These are phyloP conservation scores for Solanum bulbocastanum DNA, from an alignment of 257 asterid genomes.

Conservation along the genomic window DNA sequence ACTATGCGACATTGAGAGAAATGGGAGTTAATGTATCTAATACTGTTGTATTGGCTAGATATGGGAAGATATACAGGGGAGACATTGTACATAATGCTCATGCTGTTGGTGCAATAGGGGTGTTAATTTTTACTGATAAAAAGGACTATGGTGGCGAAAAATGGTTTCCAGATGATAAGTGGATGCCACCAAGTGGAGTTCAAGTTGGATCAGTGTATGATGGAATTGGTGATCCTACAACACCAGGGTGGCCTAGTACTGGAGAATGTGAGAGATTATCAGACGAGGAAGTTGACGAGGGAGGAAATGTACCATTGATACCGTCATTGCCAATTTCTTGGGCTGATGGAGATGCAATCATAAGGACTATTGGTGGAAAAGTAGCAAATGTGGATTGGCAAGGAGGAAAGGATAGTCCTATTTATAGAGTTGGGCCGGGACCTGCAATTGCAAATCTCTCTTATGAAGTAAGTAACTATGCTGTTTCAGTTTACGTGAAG, in stretches of 20 bases:
- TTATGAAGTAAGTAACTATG: slow-evolving; percentile 33
- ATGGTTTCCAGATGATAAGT: slow-evolving; percentile 73
- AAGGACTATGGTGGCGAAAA: slow-evolving; percentile 73
- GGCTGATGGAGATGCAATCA: slow-evolving; percentile 57
- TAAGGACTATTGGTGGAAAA: slow-evolving; percentile 50
- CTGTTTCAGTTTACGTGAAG: not conserved
- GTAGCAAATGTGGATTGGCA: slow-evolving; percentile 81
- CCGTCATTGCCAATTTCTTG: slow-evolving; percentile 80
- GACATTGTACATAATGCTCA: slow-evolving; percentile 63
- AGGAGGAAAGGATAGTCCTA: slow-evolving; percentile 61
- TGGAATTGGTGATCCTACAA: slow-evolving; percentile 75
- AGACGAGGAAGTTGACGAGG: slow-evolving; percentile 41
- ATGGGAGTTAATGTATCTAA: slow-evolving; percentile 62
- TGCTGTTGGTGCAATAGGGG: slow-evolving; percentile 60
- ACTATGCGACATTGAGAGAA: slow-evolving; percentile 26
- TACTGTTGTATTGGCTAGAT: slow-evolving; percentile 55
- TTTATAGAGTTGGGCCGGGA: slow-evolving; percentile 72
- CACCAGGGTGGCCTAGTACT: slow-evolving; percentile 89
- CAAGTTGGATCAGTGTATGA: slow-evolving; percentile 63
- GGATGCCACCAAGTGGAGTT: slow-evolving; percentile 95
- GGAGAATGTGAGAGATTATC: slow-evolving; percentile 68
- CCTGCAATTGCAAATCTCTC: slow-evolving; percentile 61
- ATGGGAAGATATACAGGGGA: slow-evolving; percentile 71
- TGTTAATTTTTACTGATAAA: slow-evolving; percentile 58
- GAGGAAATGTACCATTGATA: slow-evolving; percentile 62